phyloP scores from a whole-genome alignment of 306 rosid species.

The Pterocarpus santalinus region DNA sequence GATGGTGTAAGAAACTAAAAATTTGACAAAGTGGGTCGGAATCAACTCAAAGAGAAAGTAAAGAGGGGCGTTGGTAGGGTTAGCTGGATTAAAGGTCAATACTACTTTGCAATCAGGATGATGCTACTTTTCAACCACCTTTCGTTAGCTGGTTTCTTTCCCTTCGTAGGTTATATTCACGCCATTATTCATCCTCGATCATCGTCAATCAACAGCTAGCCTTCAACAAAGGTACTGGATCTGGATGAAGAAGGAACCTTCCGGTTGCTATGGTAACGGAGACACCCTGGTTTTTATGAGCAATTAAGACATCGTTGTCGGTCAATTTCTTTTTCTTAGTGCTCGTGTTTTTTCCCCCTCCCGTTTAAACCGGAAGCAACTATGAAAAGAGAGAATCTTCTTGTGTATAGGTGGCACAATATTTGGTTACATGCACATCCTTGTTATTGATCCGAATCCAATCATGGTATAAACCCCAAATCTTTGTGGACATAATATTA shows the following conservation, averaged over 20 bases:
- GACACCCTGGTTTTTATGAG: too few relatives aligned
- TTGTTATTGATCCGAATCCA: too few relatives aligned
- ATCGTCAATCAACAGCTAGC: conserved; percentile 29
- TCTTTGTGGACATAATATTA: too few relatives aligned
- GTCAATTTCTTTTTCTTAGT: too few relatives aligned
- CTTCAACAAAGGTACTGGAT: conserved; percentile 7
- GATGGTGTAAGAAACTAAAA: neutral
- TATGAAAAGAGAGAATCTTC: too few relatives aligned
- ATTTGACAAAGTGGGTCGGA: conserved; percentile 14
- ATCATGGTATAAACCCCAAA: too few relatives aligned
- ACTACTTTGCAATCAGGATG: too few relatives aligned
- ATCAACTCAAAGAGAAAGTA: conserved; percentile 13
- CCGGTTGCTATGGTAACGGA: neutral
- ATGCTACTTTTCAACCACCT: conserved; percentile 42
- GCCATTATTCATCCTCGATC: conserved; percentile 34
- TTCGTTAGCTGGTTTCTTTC: conserved; percentile 41
- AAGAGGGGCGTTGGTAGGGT: conserved; percentile 24
- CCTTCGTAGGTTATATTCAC: neutral
- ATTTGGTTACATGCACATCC: too few relatives aligned
- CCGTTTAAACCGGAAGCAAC: too few relatives aligned
- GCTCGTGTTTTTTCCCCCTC: too few relatives aligned
- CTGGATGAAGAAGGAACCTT: neutral
- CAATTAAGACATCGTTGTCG: too few relatives aligned
- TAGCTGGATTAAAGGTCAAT: conserved; percentile 33
- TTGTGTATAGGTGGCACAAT: too few relatives aligned